Base-by-base conservation (phyloP, 768 basidiomycete genomes). In the Lyophyllum decastes region DNA sequence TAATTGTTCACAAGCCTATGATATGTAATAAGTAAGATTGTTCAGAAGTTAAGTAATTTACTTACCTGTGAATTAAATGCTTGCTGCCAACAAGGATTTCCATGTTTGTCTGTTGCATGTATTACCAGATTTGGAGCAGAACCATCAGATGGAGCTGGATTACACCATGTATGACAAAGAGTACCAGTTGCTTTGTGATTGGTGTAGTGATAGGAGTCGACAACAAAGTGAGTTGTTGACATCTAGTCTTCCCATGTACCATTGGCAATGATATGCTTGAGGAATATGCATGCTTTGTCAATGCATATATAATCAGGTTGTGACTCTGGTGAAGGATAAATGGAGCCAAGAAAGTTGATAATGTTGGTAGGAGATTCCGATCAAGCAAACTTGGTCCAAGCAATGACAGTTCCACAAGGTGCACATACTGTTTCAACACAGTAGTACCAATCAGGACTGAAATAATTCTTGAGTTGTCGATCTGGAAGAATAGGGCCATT, bases 1-100 rank as follows among this genome's bases (percentile, higher is more conserved):
- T 17, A 73, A 63, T 53, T 73, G 71, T 38, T 73, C 67, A 61
- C 70, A 69, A n/a, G n/a, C n/a, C n/a, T n/a, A n/a, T n/a, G n/a
- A n/a, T n/a, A n/a, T n/a, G n/a, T n/a, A n/a, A n/a, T n/a, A n/a
- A n/a, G n/a, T n/a, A n/a, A n/a, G n/a, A n/a, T n/a, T n/a, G n/a
- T n/a, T n/a, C n/a, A n/a, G n/a, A n/a, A n/a, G n/a, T n/a, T n/a
- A n/a, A n/a, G n/a, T n/a, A n/a, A n/a, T n/a, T n/a, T n/a, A n/a
- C n/a, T n/a, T 43, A 64, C 69, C 55, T 47, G 33, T 21, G 45
- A 21, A 24, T 47, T 47, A 24, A 47, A 47, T 21, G 45, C 45
- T 6, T 14, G n/a, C 24, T 47, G 16, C 24, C 11, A 33, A 5
- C 11, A 11, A 6, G 30, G 30, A 6, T 11, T 33, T 6, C 30